Conservation (phyloP, 2,329 filamentous ascomycete species). For the Drechslera avenae region DNA sequence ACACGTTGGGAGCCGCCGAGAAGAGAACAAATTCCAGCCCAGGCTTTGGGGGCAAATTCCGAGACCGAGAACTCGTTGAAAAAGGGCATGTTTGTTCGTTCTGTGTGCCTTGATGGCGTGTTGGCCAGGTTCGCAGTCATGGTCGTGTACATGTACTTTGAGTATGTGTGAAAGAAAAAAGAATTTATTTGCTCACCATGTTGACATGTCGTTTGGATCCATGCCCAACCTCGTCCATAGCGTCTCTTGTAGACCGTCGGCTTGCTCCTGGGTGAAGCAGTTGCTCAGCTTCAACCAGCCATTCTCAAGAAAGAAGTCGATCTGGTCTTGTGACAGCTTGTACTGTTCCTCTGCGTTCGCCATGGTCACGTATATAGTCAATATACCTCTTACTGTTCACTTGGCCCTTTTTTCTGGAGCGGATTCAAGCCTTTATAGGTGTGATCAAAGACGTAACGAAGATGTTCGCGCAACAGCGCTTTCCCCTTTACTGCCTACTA, state of each 20-base stretch:
- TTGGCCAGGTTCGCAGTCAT: too few species aligned
- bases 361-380: neutral
- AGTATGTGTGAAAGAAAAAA: neutral
- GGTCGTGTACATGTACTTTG: too few species aligned
- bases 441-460: neutral
- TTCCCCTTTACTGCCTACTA: neutral
- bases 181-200: constrained; percentile 61
- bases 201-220: constrained; percentile 66
- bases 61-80: constrained; percentile 61
- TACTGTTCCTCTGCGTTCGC: constrained; percentile 28
- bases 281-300: constrained; percentile 60
- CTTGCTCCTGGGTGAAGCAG: constrained; percentile 58
- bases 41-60: constrained; percentile 67
- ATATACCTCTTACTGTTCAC: neutral
- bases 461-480: neutral
- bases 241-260: constrained; percentile 54
- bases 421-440: constrained; percentile 6
- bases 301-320: constrained; percentile 60
- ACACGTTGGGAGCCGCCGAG: constrained; percentile 62
- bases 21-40: constrained; percentile 69
- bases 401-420: too few species aligned
- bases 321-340: constrained; percentile 53
- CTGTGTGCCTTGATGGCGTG: constrained; percentile 47
- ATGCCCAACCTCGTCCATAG: constrained; percentile 71
- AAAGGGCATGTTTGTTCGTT: constrained; percentile 68